Base-by-base conservation (phyloP, 169 alveolate species). In the Theileria orientalis region DNA sequence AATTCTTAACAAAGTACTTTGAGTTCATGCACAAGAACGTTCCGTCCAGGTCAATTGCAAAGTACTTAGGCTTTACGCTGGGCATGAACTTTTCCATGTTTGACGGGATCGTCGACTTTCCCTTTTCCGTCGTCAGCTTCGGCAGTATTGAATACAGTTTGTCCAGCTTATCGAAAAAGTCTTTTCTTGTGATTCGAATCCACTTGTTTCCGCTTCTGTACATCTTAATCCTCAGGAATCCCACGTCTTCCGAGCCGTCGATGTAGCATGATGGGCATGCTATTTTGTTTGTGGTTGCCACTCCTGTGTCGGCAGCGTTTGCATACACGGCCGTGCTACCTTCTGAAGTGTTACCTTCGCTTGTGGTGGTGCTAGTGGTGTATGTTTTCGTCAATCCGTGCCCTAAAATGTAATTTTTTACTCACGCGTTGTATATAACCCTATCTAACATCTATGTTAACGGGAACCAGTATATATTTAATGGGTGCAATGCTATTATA, bases 21-120 rank as follows among this genome's bases (percentile, higher is more conserved):
- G 40, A 46, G 32, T 79, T 59, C 13, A n/a, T 27, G n/a, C 60
- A 30, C 35, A 79, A 44, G 27, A 79, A 79, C 23, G 87, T 79
- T 3, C 87, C 83, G 41, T 79, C 87, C 27, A 79, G 37, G 73
- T 79, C 87, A 19, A 79, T 74, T 0, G 75, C 87, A 37, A 79
- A 79, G 46, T 71, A 69, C 46, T 23, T 42, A 16, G 87, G 87
- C 41, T 56, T 56, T 32, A 6, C 19, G 16, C 21, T 56, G n/a
- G 66, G 44, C n/a, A 27, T 25, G 37, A 27, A 56, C 1, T 2
- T 1, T 7, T 56, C 40, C n/a, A 56, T 19, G 21, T 56, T 56
- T 5, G 44, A 23, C 3, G 14, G 5, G 2, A 6, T 0, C 2
- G 44, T 56, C 60, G 35, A 49, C 19, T 32, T 27, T n/a, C 25